Evolutionary conservation across 345 rosid genomes (phyloP).

Genomic region (Eucalyptus polyanthemos): DNA sequence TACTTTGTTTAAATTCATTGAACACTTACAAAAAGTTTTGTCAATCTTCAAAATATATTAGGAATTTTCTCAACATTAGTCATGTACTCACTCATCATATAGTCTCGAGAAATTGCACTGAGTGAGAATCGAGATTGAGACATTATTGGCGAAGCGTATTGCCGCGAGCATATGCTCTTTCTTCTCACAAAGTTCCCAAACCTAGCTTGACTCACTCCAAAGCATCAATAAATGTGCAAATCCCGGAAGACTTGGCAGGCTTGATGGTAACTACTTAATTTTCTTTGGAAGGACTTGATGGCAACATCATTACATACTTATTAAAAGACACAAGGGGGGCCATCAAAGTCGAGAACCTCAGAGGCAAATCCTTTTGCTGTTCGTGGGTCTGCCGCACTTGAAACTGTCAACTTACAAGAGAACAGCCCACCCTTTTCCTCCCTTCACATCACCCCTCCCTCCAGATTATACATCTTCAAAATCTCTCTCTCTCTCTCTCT

Average conservation of each 20-base stretch:
- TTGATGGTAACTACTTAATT: neutral
- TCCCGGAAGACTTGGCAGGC: neutral
- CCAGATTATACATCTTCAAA: neutral
- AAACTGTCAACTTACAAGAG: neutral
- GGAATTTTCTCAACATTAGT: too few relatives aligned
- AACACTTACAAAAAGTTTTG: too few relatives aligned
- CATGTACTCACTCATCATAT: too few relatives aligned
- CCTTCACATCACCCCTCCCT: neutral
- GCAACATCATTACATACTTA: neutral
- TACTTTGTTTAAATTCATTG: too few relatives aligned
- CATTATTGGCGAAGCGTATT: too few relatives aligned
- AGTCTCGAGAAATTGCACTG: neutral
- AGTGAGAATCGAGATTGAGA: neutral
- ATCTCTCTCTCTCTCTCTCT: neutral
- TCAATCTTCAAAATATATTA: too few relatives aligned
- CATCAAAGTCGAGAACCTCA: neutral
- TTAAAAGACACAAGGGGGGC: neutral
- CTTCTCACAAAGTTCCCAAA: neutral
- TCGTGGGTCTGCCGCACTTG: neutral
- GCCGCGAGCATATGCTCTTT: neutral
- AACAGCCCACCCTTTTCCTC: neutral
- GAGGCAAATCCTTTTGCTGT: neutral
- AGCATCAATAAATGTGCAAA: neutral
- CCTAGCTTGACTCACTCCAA: neutral
- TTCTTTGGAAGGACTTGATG: neutral